phyloP scores from a whole-genome alignment of 2,329 filamentous ascomycete species.

The Talaromyces islandicus region DNA sequence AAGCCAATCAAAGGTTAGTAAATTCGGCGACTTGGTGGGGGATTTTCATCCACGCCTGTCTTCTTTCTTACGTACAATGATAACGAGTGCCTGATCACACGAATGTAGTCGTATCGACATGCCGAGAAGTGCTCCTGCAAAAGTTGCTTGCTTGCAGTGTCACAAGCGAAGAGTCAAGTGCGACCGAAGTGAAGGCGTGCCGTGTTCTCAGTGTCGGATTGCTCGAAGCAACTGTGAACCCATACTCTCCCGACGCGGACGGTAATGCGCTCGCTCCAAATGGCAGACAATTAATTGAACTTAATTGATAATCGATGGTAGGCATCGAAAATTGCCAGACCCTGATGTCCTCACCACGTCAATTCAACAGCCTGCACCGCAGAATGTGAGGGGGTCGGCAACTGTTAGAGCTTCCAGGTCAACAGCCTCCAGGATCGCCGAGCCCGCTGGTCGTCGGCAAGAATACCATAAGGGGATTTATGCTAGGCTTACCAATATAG shows the following conservation, averaged over 20 bases:
- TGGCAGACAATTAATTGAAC: neutral
- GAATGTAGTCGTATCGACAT: neutral
- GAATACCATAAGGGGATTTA: neutral
- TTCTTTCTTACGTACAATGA: neutral
- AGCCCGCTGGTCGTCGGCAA: neutral
- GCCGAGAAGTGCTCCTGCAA: conserved; percentile 7
- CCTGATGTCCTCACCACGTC: neutral
- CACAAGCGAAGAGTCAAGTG: conserved; percentile 16
- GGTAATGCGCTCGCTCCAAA: conserved; percentile 8
- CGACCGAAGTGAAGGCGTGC: conserved; percentile 10
- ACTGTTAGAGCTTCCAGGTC: neutral
- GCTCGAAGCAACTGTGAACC: conserved; percentile 9
- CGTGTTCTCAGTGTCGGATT: conserved; percentile 13
- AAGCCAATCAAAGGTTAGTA: neutral
- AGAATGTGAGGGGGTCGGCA: neutral
- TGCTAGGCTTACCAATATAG: neutral
- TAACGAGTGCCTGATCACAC: neutral
- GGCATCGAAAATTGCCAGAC: neutral
- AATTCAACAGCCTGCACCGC: neutral
- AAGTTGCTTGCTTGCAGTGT: conserved; percentile 13
- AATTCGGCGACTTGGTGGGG: neutral
- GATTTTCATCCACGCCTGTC: neutral
- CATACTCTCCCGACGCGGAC: conserved; percentile 14
- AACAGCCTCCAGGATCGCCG: neutral
- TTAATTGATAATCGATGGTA: neutral